phyloP scores from a whole-genome alignment of 2,329 filamentous ascomycete genomes.

The Fusarium sp. region DNA sequence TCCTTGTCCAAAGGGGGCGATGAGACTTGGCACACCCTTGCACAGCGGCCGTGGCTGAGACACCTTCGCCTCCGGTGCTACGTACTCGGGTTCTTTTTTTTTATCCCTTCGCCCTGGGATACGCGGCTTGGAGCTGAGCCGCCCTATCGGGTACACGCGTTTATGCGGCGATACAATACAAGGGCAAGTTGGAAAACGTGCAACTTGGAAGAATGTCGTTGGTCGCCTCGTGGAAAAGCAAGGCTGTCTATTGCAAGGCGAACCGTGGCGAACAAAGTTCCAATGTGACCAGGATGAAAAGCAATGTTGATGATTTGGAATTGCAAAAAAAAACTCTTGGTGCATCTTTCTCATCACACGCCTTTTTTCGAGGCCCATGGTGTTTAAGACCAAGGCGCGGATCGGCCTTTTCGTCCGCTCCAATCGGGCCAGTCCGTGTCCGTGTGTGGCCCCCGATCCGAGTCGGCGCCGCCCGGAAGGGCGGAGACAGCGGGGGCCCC shows the following conservation, averaged over 20 bases:
- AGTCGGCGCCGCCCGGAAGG: not conserved
- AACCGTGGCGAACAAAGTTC: not conserved
- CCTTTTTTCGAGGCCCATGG: not conserved
- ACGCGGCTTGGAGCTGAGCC: not conserved
- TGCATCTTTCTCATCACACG: not conserved
- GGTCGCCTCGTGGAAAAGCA: not conserved
- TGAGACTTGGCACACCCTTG: not conserved
- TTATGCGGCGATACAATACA: not conserved
- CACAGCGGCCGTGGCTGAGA: not conserved
- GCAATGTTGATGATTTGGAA: not conserved
- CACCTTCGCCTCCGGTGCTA: not conserved
- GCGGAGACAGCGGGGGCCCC: not conserved
- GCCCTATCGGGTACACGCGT: slow-evolving; percentile 3
- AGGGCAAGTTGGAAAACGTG: not conserved
- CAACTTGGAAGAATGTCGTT: not conserved
- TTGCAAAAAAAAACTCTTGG: not conserved
- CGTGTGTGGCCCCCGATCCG: not conserved
- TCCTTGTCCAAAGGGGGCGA: not conserved
- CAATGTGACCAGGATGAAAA: not conserved
- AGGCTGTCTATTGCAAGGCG: slow-evolving; percentile 10
- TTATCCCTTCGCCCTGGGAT: not conserved
- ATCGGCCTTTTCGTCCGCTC: slow-evolving; percentile 18
- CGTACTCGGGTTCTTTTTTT: not conserved
- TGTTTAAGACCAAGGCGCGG: slow-evolving; percentile 18
- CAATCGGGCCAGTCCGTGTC: slow-evolving; percentile 24